These are phyloP conservation scores for Dioscorea zingiberensis DNA, from an alignment of 106 monocot species.

Conservation along the genomic window DNA sequence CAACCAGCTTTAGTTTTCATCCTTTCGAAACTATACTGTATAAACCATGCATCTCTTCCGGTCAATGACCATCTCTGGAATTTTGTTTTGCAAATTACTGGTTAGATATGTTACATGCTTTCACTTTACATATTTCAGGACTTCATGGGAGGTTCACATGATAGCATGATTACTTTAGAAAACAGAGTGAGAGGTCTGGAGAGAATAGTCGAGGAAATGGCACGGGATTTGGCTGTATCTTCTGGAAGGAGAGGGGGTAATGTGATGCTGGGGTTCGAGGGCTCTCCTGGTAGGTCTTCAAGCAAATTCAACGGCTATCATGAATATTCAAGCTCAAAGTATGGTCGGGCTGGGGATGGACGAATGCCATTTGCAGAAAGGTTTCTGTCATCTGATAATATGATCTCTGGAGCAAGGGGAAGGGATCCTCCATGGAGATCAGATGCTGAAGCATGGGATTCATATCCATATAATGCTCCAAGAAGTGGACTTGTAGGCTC, in stretches of 20 bases:
- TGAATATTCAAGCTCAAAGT: constrained; percentile 69
- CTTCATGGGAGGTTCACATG: constrained; percentile 96
- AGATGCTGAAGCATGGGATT: constrained; percentile 54
- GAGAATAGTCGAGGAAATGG: constrained; percentile 94
- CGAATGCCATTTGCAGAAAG: constrained; percentile 61
- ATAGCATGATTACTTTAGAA: constrained; percentile 86
- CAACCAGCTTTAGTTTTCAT: too few species aligned
- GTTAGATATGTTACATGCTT: too few species aligned
- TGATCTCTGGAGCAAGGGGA: constrained; percentile 37
- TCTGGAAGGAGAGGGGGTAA: constrained; percentile 56
- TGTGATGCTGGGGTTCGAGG: constrained; percentile 62
- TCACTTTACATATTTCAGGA: constrained; percentile 38
- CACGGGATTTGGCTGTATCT: constrained; percentile 63
- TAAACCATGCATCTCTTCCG: too few species aligned
- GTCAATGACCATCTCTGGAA: too few species aligned
- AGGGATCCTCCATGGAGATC: constrained; percentile 66
- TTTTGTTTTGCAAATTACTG: too few species aligned
- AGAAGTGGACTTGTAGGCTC: constrained; percentile 35
- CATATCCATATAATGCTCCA: constrained; percentile 37
- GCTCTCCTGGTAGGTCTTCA: constrained; percentile 59
- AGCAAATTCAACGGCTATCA: constrained; percentile 63
- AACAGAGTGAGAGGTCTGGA: constrained; percentile 89
- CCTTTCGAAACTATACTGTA: too few species aligned
- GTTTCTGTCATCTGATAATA: constrained; percentile 50
- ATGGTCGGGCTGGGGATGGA: constrained; percentile 38